Conservation (phyloP, 148 eudicot genomes). For the Hydrangea macrophylla region DNA sequence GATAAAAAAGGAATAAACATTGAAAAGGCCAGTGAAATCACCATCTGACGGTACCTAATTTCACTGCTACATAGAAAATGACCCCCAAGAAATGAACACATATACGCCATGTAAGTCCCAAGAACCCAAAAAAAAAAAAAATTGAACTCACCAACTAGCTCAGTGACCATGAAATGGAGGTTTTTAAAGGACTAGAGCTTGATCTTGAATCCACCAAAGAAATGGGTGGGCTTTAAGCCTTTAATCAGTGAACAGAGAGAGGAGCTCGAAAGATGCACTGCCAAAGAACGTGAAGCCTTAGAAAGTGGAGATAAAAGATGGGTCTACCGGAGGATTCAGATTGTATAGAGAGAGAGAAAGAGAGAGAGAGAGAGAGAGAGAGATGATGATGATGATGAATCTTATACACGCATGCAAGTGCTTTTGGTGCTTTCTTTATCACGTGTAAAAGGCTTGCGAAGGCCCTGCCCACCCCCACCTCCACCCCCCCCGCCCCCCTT, state of each 20-base stretch:
- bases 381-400: slow-evolving; percentile 38
- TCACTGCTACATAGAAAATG: slow-evolving; percentile 28
- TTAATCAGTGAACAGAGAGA: slow-evolving; percentile 12
- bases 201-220: slow-evolving; percentile 15
- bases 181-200: neutral
- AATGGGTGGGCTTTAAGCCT: no score
- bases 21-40: slow-evolving; percentile 25
- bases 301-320: slow-evolving; percentile 25
- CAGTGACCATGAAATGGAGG: slow-evolving; percentile 2
- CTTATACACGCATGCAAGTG: slow-evolving; percentile 68
- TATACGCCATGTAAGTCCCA: neutral
- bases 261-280: neutral
- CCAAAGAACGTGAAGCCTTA: slow-evolving; percentile 11
- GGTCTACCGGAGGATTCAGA: slow-evolving; percentile 16
- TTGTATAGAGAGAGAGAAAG: slow-evolving; percentile 12
- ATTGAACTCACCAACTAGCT: slow-evolving; percentile 15
- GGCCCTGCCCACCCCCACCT: slow-evolving; percentile 15
- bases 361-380: slow-evolving; percentile 6
- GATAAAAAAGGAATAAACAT: slow-evolving; percentile 36
- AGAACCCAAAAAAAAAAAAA: slow-evolving; percentile 3
- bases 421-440: slow-evolving; percentile 54
- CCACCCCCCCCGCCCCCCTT: slow-evolving; percentile 8
- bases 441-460: slow-evolving; percentile 45
- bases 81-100: slow-evolving; percentile 15
- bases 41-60: slow-evolving; percentile 22